Base-by-base conservation (phyloP, 441 rosid species). In the Melianthus villosus region DNA sequence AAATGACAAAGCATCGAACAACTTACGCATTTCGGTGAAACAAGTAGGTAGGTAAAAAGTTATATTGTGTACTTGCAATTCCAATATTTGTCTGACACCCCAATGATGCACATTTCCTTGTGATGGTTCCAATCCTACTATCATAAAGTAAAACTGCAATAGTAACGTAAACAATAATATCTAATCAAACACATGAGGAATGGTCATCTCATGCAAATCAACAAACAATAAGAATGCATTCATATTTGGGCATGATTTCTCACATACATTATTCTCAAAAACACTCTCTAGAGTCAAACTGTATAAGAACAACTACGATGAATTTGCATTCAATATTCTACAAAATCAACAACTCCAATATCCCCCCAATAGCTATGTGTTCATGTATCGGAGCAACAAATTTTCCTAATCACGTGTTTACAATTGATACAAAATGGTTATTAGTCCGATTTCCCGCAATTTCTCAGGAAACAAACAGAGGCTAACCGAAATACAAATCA, bases 1-100 rank as follows among this genome's bases (percentile, higher is more conserved):
- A 2, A 20, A 20, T 20, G 23, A 20, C 3, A 5, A 41, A 17
- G 31, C n/a, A 18, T 22, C 10, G 14, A 13, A 22, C 6, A 8
- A 60, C 77, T 69, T 53, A 79, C 89, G 11, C 23, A 38, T 63
- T 59, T 46, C 14, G 65, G 22, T 46, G 70, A 51, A 65, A 40
- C 33, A 44, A 54, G 51, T 36, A 48, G 6, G 58, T 46, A 2
- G 58, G 59, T 35, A 42, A 37, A 60, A 53, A 47, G 27, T 30
- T 15, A 20, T 50, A 54, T 16, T 16, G 37, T 40, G 43, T 53
- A 47, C 56, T 51, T 22, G 45, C 25, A 23, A 48, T 46, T 38
- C 53, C 74, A 40, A 39, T 13, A 4, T 50, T 54, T 36, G 29
- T 29, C 11, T 17, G 32, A 33, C 39, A 40, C 13, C 52, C 40